phyloP scores from a whole-genome alignment of 2,329 filamentous ascomycete species.

The Colletotrichum sp. region DNA sequence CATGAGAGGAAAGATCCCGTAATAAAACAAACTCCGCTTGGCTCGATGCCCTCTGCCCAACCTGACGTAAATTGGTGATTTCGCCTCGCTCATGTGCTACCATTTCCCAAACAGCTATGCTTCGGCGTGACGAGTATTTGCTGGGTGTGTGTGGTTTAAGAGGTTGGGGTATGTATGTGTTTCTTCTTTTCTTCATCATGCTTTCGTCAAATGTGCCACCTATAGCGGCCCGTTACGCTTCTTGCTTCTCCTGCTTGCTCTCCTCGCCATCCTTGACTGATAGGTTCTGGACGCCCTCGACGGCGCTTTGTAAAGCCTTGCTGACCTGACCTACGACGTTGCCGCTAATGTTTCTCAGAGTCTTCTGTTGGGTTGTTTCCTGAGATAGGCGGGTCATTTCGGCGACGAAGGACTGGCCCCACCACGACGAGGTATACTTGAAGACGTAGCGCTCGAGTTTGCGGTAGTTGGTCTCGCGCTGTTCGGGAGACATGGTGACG shows the following conservation, averaged over 20 bases:
- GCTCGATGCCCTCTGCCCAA: not conserved
- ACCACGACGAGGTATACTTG: constrained; percentile 98
- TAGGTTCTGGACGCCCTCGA: not conserved
- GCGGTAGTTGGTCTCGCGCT: constrained; percentile 84
- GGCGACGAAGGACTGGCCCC: constrained; percentile 90
- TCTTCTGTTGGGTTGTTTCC: constrained; percentile 43
- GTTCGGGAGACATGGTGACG: constrained; percentile 94
- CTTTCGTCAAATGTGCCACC: not conserved
- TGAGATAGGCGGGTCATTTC: constrained; percentile 70
- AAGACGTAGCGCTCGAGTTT: constrained; percentile 95
- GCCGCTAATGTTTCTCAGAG: constrained; percentile 44
- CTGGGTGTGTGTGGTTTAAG: not conserved
- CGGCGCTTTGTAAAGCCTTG: constrained; percentile 8
- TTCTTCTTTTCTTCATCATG: constrained; percentile 17
- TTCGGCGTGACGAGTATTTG: not conserved
- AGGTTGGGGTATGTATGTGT: not conserved
- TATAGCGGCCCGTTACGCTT: not conserved
- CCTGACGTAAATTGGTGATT: not conserved
- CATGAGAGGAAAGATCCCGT: not conserved
- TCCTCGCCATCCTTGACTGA: not conserved
- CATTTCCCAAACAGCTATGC: not conserved
- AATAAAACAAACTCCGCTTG: not conserved
- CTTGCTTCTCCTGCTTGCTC: constrained; percentile 3
- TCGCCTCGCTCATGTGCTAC: not conserved
- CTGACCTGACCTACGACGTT: constrained; percentile 35